Evolutionary conservation across 164 flowering plant genomes (phyloP), one percentile per base, ranked within the genome.

Genomic region (Stephania japonica): DNA sequence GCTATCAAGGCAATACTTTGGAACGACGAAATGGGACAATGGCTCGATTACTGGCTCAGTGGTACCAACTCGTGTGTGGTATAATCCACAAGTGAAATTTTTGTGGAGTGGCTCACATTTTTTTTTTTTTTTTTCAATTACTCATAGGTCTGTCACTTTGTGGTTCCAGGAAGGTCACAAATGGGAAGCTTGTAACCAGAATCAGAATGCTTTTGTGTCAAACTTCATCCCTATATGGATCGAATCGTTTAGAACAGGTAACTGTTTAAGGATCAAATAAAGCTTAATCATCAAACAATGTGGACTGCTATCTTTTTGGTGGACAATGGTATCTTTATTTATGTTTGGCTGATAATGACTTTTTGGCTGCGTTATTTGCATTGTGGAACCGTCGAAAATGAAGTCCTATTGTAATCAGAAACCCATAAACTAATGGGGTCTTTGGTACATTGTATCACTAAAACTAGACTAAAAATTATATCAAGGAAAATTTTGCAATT

Each of bases 141-240:
- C 53, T 18, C 23, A 56, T 59, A 4, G 43, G 61, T 59, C 47
- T 69, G 65, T 4, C 4, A 43, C 47, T 61, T 43, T 44, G 69
- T 70, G 13, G 32, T 75, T 75, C 24, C 74, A 95, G 98, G 90
- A 81, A 73, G 73, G 32, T 80, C 82, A 89, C 64, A 78, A 14
- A 56, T 89, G 88, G 90, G 72, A 86, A 67, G 78, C 83, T 64
- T 72, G 70, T 6, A 84, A 88, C 76, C 98, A 93, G 78, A 96
- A 88, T 75, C 80, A 78, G 59, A 83, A 86, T 66, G 67, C 73
- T 76, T 89, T 78, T 78, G 97, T 97, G 41, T 93, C 99, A 70
- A 93, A 96, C 78, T 96, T 91, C 76, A 69, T 86, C 67, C 98
- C 98, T 41, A 25, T 96, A 61, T 96, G 98, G 99, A 80, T 90